Conservation (phyloP, 305 asterid species). For the Nicotiana rustica region DNA sequence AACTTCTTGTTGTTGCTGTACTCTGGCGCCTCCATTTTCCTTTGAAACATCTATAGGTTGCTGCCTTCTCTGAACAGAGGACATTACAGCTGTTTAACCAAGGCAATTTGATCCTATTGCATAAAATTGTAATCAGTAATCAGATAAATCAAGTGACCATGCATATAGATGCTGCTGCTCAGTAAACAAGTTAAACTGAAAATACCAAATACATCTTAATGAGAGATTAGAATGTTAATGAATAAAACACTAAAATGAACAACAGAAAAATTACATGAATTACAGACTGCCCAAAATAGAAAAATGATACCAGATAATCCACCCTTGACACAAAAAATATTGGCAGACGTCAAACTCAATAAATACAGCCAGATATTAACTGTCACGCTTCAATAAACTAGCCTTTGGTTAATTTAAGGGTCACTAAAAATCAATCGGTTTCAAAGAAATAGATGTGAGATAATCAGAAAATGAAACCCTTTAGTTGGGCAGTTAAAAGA, state of each 20-base stretch:
- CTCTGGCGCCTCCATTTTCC: constrained; percentile 51
- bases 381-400: background rate
- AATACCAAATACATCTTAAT: background rate
- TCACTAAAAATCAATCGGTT: background rate
- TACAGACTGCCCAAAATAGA: background rate
- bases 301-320: no score
- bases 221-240: background rate
- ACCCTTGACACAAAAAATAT: no score
- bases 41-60: constrained; percentile 46
- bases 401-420: background rate
- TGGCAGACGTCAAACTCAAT: background rate
- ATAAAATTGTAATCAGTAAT: constrained; percentile 21
- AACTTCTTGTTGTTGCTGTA: constrained; percentile 36
- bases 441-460: background rate
- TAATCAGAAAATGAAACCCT: background rate
- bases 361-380: background rate
- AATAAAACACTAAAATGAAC: background rate
- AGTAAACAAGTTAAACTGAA: background rate
- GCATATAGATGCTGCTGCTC: background rate
- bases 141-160: background rate
- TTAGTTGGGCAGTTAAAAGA: background rate
- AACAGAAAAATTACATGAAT: background rate
- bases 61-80: constrained; percentile 52
- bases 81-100: constrained; percentile 20
- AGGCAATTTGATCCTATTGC: constrained; percentile 29